A percentile compares a stretch with the other conserved stretches of the same genome.
Evolutionary conservation across 2,329 filamentous ascomycete species (phyloP).

Genomic region (Colletotrichum spaethianum): DNA sequence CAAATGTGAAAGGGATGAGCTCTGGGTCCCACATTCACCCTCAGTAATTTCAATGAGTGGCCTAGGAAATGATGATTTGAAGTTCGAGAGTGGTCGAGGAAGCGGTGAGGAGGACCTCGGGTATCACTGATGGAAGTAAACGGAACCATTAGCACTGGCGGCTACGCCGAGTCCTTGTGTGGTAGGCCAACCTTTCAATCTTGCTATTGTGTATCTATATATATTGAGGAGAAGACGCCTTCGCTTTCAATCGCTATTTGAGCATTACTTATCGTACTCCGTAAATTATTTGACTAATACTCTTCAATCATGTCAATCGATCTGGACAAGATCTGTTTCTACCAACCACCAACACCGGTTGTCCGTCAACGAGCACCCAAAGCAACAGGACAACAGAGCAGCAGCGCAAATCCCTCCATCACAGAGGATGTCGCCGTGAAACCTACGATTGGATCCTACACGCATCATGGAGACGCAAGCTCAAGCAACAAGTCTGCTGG

Average conservation of each 20-base stretch:
- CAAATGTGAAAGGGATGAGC: not conserved
- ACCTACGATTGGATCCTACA: not conserved
- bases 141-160: not conserved
- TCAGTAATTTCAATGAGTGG: slow-evolving; percentile 9
- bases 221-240: not conserved
- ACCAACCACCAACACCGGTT: not conserved
- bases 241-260: not conserved
- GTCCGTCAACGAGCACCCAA: not conserved
- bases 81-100: not conserved
- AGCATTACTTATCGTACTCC: not conserved
- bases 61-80: not conserved
- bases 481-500: not conserved
- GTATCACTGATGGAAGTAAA: not conserved
- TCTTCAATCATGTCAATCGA: not conserved
- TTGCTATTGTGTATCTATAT: slow-evolving; percentile 6
- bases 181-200: not conserved
- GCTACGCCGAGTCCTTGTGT: not conserved
- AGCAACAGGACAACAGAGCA: not conserved
- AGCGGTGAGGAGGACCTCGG: not conserved
- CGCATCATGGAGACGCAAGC: not conserved
- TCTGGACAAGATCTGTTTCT: not conserved
- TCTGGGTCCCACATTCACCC: not conserved
- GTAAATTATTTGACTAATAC: not conserved
- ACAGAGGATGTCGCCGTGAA: not conserved
- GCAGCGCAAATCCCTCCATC: not conserved